These are phyloP conservation scores for Aspergillus sp. DNA, from an alignment of 2,329 filamentous ascomycete species.

Conservation along the genomic window DNA sequence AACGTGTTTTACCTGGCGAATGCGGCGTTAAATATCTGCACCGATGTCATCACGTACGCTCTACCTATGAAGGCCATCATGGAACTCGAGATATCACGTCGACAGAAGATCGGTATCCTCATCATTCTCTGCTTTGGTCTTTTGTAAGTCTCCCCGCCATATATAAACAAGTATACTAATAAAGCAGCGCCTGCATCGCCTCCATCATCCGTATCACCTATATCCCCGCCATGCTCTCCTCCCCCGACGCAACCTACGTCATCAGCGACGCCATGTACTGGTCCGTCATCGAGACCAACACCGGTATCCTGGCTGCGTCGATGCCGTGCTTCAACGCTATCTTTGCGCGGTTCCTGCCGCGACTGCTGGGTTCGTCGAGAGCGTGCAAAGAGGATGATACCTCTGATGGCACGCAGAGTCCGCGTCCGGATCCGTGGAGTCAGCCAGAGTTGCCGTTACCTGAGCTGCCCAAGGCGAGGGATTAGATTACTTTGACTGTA, in stretches of 20 bases:
- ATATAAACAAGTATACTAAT: background rate
- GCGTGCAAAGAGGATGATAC: slow-evolving; percentile 13
- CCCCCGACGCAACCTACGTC: slow-evolving; percentile 31
- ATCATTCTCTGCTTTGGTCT: slow-evolving; percentile 50
- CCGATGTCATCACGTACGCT: slow-evolving; percentile 53
- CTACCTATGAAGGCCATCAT: slow-evolving; percentile 48
- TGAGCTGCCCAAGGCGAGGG: too few species aligned
- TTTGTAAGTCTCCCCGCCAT: slow-evolving; percentile 24
- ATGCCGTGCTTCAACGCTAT: slow-evolving; percentile 41
- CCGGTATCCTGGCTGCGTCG: slow-evolving; percentile 38
- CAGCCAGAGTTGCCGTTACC: too few species aligned
- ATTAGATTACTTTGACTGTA: too few species aligned
- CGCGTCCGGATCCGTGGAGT: too few species aligned
- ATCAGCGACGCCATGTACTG: slow-evolving; percentile 42
- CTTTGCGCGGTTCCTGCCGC: slow-evolving; percentile 37
- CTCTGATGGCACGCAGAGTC: too few species aligned
- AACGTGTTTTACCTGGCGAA: slow-evolving; percentile 49
- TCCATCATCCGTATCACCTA: slow-evolving; percentile 45
- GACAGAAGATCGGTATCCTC: slow-evolving; percentile 44
- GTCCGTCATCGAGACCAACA: slow-evolving; percentile 40
- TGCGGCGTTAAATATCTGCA: slow-evolving; percentile 56
- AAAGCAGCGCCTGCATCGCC: slow-evolving; percentile 39
- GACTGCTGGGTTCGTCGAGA: slow-evolving; percentile 30
- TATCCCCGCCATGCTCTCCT: slow-evolving; percentile 39
- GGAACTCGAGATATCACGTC: slow-evolving; percentile 42